Conservation (phyloP, 768 basidiomycete genomes). For the Mrakia gelida region DNA sequence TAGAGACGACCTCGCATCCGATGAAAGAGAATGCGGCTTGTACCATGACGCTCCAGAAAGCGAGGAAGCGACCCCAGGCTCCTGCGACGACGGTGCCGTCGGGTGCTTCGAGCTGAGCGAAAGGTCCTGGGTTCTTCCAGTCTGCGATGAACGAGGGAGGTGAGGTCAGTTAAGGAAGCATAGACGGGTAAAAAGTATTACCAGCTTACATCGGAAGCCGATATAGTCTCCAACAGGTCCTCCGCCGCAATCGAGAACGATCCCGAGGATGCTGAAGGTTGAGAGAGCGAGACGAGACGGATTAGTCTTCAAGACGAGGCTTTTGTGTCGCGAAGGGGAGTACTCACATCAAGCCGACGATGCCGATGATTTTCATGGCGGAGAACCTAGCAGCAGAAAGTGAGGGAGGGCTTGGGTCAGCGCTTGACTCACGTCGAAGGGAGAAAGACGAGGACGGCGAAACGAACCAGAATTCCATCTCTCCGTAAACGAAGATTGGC, state of each 20-base stretch:
- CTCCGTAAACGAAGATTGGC: constrained; percentile 50
- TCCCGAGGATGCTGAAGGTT: constrained; percentile 35
- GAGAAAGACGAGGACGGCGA: too few relatives aligned
- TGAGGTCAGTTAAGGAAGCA: too few relatives aligned
- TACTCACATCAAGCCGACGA: constrained; percentile 42
- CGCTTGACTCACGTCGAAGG: too few relatives aligned
- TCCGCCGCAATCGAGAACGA: constrained; percentile 37
- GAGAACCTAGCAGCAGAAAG: neutral
- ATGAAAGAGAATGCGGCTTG: constrained; percentile 31
- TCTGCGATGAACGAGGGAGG: neutral
- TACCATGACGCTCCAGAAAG: constrained; percentile 48
- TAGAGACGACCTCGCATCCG: constrained; percentile 41
- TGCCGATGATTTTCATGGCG: constrained; percentile 47
- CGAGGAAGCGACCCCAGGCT: constrained; percentile 37
- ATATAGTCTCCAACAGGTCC: constrained; percentile 33
- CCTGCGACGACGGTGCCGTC: constrained; percentile 32
- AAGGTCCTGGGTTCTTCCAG: constrained; percentile 29
- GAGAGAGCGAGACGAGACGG: too few relatives aligned
- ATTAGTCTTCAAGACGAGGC: too few relatives aligned
- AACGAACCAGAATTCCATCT: constrained; percentile 34
- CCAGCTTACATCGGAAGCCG: constrained; percentile 30
- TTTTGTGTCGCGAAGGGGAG: too few relatives aligned
- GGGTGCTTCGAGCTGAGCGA: constrained; percentile 8
- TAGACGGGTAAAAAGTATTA: too few relatives aligned
- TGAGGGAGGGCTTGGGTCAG: too few relatives aligned